A percentile compares a stretch with the other conserved stretches of the same genome.
These are phyloP conservation scores for Phlebiopsis gigantea DNA, from an alignment of 768 basidiomycete species.

Conservation along the genomic window DNA sequence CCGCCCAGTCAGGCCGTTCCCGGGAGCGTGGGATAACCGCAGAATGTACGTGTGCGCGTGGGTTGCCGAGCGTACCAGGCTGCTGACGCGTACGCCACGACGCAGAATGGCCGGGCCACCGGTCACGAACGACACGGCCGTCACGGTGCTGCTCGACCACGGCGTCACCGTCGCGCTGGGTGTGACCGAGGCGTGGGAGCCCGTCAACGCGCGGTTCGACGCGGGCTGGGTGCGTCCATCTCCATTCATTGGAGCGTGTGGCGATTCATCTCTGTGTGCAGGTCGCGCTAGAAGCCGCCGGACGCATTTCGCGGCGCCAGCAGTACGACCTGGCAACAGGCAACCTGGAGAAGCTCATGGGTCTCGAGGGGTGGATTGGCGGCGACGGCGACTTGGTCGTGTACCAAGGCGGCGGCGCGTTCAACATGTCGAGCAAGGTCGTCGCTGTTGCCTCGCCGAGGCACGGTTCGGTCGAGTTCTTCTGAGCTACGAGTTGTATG, in stretches of 20 bases:
- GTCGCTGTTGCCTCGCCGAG: conserved; percentile 25
- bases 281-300: conserved; percentile 36
- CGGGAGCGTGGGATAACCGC: conserved; percentile 54
- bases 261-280: conserved; percentile 11
- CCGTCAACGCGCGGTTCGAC: conserved; percentile 32
- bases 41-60: conserved; percentile 42
- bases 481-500: conserved; percentile 11
- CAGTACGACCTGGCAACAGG: conserved; percentile 33
- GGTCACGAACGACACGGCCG: conserved; percentile 47
- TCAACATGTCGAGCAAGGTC: conserved; percentile 27
- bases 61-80: not conserved
- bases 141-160: conserved; percentile 48
- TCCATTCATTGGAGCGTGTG: not conserved
- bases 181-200: conserved; percentile 28
- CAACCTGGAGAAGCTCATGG: conserved; percentile 40
- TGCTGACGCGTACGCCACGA: no score
- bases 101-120: conserved; percentile 65
- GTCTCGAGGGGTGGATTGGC: conserved; percentile 35
- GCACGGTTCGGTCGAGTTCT: conserved; percentile 24
- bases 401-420: conserved; percentile 25
- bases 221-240: conserved; percentile 30
- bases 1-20: conserved; percentile 55
- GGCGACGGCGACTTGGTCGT: conserved; percentile 27
- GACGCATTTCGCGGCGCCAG: conserved; percentile 28
- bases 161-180: conserved; percentile 65